Evolutionary conservation across 176 grass and related monocot genomes (phyloP), one percentile per base, ranked within the genome.

Genomic region (Eragrostis nindensis): DNA sequence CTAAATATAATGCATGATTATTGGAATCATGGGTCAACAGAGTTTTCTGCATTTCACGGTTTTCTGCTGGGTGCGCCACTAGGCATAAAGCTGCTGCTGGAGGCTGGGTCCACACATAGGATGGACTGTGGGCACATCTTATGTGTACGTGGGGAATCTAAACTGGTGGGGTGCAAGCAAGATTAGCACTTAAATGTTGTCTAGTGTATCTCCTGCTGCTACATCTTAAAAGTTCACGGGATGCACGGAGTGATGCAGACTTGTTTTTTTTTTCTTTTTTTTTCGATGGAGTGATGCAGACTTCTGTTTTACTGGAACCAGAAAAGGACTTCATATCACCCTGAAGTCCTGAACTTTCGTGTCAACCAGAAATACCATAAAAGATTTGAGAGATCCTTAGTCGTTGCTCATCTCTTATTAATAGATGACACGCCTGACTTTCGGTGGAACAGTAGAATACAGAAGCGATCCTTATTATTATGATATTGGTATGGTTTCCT

Each of bases 1-100:
- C 42, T 5, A 53, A n/a, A 73, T 61, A 68, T 40, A 43, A 47
- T 76, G 44, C 62, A 68, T 61, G 32, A 80, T 61, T 56, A 70
- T 88, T 78, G 43, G 59, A 45, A 30, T 72, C 56, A 57, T 70
- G 73, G 77, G 30, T 45, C 85, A 64, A 21, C 64, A 55, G 55
- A 54, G 15, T 72, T 82, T 56, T 55, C 59, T 22, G 49, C 21
- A 67, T 71, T 36, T 21, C 66, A 66, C 56, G 49, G 24, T 76
- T 85, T 36, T 18, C 68, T 18, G 46, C 32, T 36, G 16, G 8
- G 45, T 59, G 82, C 7, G 0, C 76, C 70, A 64, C 62, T 84
- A 62, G 57, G 16, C 62, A 70, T 68, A 75, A 36, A 84, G 69
- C 36, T 81, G 71, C 69, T 81, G 26, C n/a, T 41, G 47, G 40